Conservation (phyloP, 2,329 filamentous ascomycete genomes). For the Diaporthe citri region DNA sequence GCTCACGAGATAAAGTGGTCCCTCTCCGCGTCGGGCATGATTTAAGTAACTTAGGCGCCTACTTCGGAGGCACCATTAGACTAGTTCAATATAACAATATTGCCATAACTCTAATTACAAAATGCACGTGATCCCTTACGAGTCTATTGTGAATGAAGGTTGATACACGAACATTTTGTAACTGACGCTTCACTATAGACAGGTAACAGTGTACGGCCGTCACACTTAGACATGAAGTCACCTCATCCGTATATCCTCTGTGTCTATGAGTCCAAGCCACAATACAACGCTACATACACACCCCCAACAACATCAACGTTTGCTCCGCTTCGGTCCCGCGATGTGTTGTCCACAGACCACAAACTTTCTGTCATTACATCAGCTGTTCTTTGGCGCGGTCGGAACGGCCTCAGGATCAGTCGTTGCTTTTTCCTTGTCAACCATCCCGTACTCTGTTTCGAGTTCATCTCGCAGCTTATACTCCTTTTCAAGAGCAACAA, state of each 20-base stretch:
- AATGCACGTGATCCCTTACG: no score
- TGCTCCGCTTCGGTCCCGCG: neutral
- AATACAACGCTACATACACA: neutral
- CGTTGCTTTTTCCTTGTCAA: conserved; percentile 36
- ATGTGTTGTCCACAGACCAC: neutral
- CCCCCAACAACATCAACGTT: no score
- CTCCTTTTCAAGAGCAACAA: conserved; percentile 43
- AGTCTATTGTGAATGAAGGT: no score
- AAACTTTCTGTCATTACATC: neutral
- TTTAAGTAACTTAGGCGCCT: neutral
- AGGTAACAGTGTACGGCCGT: no score
- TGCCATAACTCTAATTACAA: no score
- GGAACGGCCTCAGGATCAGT: neutral
- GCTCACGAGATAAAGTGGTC: no score
- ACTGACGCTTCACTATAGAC: no score
- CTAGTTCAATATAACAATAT: no score
- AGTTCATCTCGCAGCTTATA: conserved; percentile 44
- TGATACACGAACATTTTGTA: no score
- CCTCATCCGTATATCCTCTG: neutral
- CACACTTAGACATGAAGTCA: neutral
- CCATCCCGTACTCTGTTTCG: conserved; percentile 48
- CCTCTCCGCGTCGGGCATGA: no score
- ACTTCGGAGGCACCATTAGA: no score
- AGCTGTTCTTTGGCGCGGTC: neutral
- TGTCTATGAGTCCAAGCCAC: neutral